Evolutionary conservation across 257 asterid species (phyloP).

Genomic region (Paraleonurus japonicus): DNA sequence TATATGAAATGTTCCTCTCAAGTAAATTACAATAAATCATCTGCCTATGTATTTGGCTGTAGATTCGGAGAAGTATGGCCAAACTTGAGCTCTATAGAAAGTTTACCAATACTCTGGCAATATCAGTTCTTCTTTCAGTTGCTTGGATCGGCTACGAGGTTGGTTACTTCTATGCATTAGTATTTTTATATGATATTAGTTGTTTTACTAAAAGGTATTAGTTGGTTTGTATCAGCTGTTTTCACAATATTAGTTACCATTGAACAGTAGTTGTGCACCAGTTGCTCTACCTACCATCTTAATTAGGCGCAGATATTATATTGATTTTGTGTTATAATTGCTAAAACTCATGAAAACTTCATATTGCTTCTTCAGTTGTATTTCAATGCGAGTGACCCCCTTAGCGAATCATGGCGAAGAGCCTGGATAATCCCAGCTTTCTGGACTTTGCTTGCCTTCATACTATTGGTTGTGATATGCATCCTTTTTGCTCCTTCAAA

Average conservation of each 20-base stretch:
- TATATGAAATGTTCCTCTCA: neutral
- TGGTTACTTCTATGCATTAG: conserved; percentile 2
- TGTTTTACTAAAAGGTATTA: no score
- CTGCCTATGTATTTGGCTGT: conserved; percentile 24
- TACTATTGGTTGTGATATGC: conserved; percentile 72
- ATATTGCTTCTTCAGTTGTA: conserved; percentile 64
- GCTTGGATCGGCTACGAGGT: conserved; percentile 99
- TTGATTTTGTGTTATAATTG: conserved; percentile 13
- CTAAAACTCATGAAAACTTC: conserved; percentile 10
- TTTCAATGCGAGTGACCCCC: conserved; percentile 94
- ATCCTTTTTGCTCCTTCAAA: conserved; percentile 86
- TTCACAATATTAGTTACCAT: no score
- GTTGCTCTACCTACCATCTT: neutral
- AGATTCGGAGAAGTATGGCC: conserved; percentile 87
- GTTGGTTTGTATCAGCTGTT: no score
- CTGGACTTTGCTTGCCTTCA: conserved; percentile 83
- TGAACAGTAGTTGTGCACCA: no score
- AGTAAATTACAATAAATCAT: neutral
- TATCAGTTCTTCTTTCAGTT: conserved; percentile 79
- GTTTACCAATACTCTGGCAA: conserved; percentile 84
- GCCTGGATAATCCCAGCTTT: conserved; percentile 97
- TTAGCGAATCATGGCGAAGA: conserved; percentile 85
- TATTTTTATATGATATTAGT: no score
- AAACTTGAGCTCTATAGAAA: conserved; percentile 90
- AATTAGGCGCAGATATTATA: neutral